phyloP scores from a whole-genome alignment of 129 eudicot genomes.

The Ambrosia trifida region DNA sequence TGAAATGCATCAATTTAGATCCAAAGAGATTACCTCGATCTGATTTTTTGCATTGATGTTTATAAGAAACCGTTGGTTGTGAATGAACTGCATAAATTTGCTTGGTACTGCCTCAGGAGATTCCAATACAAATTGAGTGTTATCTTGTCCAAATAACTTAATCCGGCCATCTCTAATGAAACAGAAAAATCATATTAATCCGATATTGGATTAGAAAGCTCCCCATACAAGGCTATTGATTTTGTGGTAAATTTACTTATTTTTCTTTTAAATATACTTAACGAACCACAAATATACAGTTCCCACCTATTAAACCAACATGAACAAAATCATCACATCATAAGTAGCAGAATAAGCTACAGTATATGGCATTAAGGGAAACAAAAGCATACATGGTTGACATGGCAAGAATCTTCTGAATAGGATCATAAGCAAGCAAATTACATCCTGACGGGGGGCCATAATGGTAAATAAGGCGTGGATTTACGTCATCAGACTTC shows the following conservation, averaged over 20 bases:
- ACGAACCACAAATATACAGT: neutral
- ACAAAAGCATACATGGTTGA: conserved; percentile 64
- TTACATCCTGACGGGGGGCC: conserved; percentile 79
- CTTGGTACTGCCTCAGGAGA: conserved; percentile 64
- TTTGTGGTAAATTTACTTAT: neutral
- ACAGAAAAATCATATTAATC: conserved; percentile 2
- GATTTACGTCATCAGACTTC: conserved; percentile 72
- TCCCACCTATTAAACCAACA: neutral
- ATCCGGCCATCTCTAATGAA: conserved; percentile 77
- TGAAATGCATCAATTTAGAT: conserved; percentile 16
- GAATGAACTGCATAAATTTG: conserved; percentile 84
- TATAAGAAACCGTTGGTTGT: conserved; percentile 69
- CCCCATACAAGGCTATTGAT: neutral
- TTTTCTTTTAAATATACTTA: neutral
- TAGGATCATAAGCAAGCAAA: conserved; percentile 66
- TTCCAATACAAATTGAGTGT: conserved; percentile 75
- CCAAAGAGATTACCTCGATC: conserved; percentile 65
- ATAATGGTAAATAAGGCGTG: conserved; percentile 76
- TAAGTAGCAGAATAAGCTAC: conserved; percentile 8
- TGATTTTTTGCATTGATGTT: conserved; percentile 61
- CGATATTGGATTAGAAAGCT: conserved; percentile 18
- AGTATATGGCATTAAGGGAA: conserved; percentile 2
- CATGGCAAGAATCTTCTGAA: conserved; percentile 81
- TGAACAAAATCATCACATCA: conserved; percentile 2
- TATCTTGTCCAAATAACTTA: conserved; percentile 83